A percentile compares a stretch with the other conserved stretches of the same genome.
phyloP scores from a whole-genome alignment of 495 filamentous ascomycete species.

The Podospora tetraspora region DNA sequence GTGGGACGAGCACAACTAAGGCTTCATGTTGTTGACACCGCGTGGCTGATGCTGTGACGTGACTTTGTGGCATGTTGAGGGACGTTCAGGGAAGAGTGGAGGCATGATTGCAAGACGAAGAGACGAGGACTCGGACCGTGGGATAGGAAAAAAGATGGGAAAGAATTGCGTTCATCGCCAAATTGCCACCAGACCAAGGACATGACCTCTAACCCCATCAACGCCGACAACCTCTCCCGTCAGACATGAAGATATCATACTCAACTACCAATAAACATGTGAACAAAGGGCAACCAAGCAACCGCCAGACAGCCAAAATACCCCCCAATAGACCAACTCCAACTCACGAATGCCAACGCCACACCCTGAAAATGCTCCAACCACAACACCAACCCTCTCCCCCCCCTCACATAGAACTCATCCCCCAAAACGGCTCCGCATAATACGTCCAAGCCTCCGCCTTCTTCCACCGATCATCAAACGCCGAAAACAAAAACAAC shows the following conservation, averaged over 20 bases:
- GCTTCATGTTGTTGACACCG: background rate
- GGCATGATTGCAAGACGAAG: background rate
- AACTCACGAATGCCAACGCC: background rate
- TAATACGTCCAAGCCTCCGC: slow-evolving; percentile 57
- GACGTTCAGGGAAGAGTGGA: background rate
- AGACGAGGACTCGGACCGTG: background rate
- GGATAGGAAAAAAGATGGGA: background rate
- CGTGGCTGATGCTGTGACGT: background rate
- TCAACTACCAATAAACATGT: background rate
- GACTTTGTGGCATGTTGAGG: background rate
- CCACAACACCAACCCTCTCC: background rate
- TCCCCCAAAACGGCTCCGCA: slow-evolving; percentile 71
- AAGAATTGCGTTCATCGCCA: background rate
- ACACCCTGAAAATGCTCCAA: background rate
- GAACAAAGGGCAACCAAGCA: background rate
- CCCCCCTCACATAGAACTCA: slow-evolving; percentile 25
- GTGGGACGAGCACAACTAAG: background rate
- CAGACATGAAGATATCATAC: background rate
- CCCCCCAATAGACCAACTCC: background rate
- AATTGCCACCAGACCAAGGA: background rate
- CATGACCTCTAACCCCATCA: background rate
- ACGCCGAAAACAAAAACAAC: slow-evolving; percentile 67
- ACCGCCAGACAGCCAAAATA: background rate
- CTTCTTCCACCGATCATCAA: slow-evolving; percentile 76
- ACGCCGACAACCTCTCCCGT: background rate